phyloP scores from a whole-genome alignment of 176 grass and related monocot species.

The Triticum timopheevii region DNA sequence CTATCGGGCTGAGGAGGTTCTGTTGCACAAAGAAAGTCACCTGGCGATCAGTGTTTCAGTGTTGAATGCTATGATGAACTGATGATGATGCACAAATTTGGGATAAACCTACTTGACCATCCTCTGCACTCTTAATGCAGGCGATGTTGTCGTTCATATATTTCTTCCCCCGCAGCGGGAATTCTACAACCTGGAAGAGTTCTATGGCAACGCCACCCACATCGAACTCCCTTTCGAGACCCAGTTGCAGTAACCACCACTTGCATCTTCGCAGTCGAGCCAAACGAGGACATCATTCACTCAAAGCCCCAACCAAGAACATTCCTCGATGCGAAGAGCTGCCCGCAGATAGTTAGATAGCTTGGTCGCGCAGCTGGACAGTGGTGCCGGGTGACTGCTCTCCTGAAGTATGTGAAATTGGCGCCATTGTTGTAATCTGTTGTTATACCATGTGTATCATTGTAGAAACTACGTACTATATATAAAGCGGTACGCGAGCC shows the following conservation, averaged over 20 bases:
- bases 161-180: slow-evolving; percentile 83
- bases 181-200: slow-evolving; percentile 96
- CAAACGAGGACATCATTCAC: background rate
- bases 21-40: background rate
- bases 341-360: background rate
- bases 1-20: background rate
- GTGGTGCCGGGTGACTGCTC: background rate
- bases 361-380: background rate
- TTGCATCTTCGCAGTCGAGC: background rate
- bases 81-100: background rate
- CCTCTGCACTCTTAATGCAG: slow-evolving; percentile 31
- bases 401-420: background rate
- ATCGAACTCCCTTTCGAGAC: slow-evolving; percentile 85
- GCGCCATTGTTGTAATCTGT: background rate
- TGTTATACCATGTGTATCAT: background rate
- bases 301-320: background rate
- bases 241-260: slow-evolving; percentile 32
- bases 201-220: slow-evolving; percentile 81
- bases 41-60: background rate
- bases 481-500: no score
- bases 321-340: slow-evolving; percentile 1
- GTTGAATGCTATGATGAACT: background rate
- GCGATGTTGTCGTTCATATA: slow-evolving; percentile 99
- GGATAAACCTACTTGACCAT: background rate
- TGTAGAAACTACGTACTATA: background rate